phyloP scores from a whole-genome alignment of 2,329 filamentous ascomycete species.

The Trichocomaceae sp. region DNA sequence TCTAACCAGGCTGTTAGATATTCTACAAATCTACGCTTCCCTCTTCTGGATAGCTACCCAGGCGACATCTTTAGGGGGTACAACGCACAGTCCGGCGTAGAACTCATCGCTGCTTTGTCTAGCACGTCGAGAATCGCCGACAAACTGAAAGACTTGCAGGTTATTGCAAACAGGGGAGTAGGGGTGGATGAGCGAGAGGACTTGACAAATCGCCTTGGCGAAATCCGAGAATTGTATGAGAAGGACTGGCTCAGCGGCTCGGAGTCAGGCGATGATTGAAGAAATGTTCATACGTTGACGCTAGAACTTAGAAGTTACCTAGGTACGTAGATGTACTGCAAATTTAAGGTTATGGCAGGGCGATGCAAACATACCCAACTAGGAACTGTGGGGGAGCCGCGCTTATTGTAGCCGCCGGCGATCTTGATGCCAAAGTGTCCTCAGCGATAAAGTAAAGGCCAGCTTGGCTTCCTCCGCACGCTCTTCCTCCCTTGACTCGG shows the following conservation, averaged over 20 bases:
- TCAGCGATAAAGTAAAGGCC: conserved; percentile 4
- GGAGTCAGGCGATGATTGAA: conserved; percentile 39
- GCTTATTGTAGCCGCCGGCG: conserved; percentile 1
- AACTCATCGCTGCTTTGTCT: conserved; percentile 53
- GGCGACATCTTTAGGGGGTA: conserved; percentile 56
- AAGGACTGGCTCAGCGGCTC: conserved; percentile 75
- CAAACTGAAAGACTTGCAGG: conserved; percentile 60
- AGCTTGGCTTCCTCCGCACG: conserved; percentile 5
- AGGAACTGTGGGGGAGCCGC: background rate
- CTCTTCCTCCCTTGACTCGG: background rate
- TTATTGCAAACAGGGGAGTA: conserved; percentile 56
- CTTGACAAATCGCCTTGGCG: conserved; percentile 72
- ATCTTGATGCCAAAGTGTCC: conserved; percentile 14
- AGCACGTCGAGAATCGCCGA: conserved; percentile 68
- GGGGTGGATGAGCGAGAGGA: conserved; percentile 73
- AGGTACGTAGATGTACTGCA: background rate
- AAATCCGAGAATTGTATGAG: conserved; percentile 80
- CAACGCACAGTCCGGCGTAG: conserved; percentile 40
- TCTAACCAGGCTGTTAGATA: conserved; percentile 22
- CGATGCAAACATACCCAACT: background rate
- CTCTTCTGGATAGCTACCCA: conserved; percentile 78
- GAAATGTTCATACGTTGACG: too few relatives aligned
- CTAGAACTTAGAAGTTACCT: too few relatives aligned
- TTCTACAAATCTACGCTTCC: conserved; percentile 54
- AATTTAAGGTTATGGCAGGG: conserved; percentile 1